These are phyloP conservation scores for sunflower (Helianthus annuus) DNA, from an alignment of 129 eudicot genomes.

Conservation along the genomic window HanXRQr2.0-SUNRISE NC_035436.2:3329171-3329670, in stretches of 20 bases:
- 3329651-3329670: slow-evolving; percentile 61
- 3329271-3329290: background rate
- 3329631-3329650: slow-evolving; percentile 74
- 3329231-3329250: background rate
- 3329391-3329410: slow-evolving; percentile 53
- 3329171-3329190: too few relatives aligned
- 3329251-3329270: background rate
- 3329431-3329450: slow-evolving; percentile 30
- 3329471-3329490: slow-evolving; percentile 36
- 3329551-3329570: slow-evolving; percentile 55
- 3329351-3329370: slow-evolving; percentile 60
- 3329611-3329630: slow-evolving; percentile 56
- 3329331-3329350: slow-evolving; percentile 74
- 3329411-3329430: slow-evolving; percentile 36
- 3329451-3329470: slow-evolving; percentile 60
- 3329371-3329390: slow-evolving; percentile 72
- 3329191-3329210: too few relatives aligned
- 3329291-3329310: slow-evolving; percentile 11
- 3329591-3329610: slow-evolving; percentile 60
- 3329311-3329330: slow-evolving; percentile 56
- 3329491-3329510: slow-evolving; percentile 19
- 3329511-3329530: slow-evolving; percentile 7
- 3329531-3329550: slow-evolving; percentile 53
- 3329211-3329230: too few relatives aligned
- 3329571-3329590: slow-evolving; percentile 73